phyloP scores from a whole-genome alignment of 805 yeast species.

The Yarrowia yakushimensis region DNA sequence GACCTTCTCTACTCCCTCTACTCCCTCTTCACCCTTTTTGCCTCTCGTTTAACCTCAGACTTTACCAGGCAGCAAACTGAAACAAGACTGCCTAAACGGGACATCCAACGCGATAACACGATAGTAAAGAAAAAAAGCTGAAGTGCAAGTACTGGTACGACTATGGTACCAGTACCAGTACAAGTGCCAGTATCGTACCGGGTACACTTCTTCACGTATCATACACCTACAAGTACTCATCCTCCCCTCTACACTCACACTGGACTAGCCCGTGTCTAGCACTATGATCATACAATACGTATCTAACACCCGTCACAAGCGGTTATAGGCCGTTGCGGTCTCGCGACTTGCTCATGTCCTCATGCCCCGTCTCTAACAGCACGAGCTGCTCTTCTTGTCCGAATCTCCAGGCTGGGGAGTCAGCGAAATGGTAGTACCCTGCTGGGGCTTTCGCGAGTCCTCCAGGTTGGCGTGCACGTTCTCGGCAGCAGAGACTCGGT shows the following conservation, averaged over 20 bases:
- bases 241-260: too few species aligned
- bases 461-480: conserved; percentile 76
- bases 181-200: too few species aligned
- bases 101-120: neutral
- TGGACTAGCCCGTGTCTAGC: neutral
- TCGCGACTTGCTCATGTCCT: neutral
- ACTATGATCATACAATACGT: conserved; percentile 9
- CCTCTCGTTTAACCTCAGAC: too few species aligned
- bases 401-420: conserved; percentile 90
- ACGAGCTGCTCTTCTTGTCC: conserved; percentile 39
- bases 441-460: conserved; percentile 58
- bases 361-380: conserved; percentile 29
- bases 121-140: neutral
- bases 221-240: too few species aligned
- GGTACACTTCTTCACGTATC: too few species aligned
- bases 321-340: neutral
- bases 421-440: conserved; percentile 86
- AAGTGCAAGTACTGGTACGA: neutral
- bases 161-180: neutral
- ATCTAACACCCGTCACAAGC: conserved; percentile 5
- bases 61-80: conserved; percentile 4
- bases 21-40: too few species aligned
- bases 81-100: neutral
- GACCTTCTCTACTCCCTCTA: too few species aligned
- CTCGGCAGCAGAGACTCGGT: conserved; percentile 91